Conservation (phyloP, 140 eudicot species). For the Anethum foeniculum region DNA sequence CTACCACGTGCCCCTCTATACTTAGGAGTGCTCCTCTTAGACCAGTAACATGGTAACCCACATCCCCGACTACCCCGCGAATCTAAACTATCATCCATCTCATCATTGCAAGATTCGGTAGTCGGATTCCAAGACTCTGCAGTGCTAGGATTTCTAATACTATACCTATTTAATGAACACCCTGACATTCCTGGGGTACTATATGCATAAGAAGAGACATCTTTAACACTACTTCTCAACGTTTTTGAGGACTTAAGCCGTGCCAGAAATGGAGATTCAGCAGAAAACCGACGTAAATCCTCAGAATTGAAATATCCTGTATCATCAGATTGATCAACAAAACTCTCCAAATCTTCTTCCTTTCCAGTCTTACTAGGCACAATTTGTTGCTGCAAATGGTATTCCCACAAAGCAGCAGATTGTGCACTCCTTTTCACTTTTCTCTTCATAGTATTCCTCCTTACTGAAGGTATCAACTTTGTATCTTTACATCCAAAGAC, state of each 20-base stretch:
- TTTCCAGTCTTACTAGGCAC: slow-evolving; percentile 14
- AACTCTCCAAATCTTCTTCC: slow-evolving; percentile 31
- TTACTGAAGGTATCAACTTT: slow-evolving; percentile 30
- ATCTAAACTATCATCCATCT: slow-evolving; percentile 60
- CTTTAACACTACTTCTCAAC: slow-evolving; percentile 48
- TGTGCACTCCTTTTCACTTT: slow-evolving; percentile 38
- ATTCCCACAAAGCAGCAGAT: slow-evolving; percentile 36
- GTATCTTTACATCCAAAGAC: slow-evolving; percentile 39
- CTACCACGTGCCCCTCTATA: slow-evolving; percentile 58
- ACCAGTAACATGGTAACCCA: slow-evolving; percentile 97
- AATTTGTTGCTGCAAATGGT: slow-evolving; percentile 29
- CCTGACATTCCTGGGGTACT: slow-evolving; percentile 90
- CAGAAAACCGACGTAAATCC: slow-evolving; percentile 43
- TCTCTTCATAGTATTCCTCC: slow-evolving; percentile 41
- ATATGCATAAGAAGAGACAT: slow-evolving; percentile 60
- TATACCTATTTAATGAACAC: slow-evolving; percentile 54
- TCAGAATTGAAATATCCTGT: slow-evolving; percentile 42
- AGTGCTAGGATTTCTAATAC: slow-evolving; percentile 55
- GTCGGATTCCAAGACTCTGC: slow-evolving; percentile 89
- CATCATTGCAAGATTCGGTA: slow-evolving; percentile 55
- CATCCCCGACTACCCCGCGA: slow-evolving; percentile 77
- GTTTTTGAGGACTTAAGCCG: slow-evolving; percentile 48
- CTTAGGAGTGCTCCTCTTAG: slow-evolving; percentile 72
- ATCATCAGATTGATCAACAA: slow-evolving; percentile 65
- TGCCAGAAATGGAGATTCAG: slow-evolving; percentile 64